These are phyloP conservation scores for Suillus cothurnatus DNA, from an alignment of 768 basidiomycete species.

Conservation along the genomic window DNA sequence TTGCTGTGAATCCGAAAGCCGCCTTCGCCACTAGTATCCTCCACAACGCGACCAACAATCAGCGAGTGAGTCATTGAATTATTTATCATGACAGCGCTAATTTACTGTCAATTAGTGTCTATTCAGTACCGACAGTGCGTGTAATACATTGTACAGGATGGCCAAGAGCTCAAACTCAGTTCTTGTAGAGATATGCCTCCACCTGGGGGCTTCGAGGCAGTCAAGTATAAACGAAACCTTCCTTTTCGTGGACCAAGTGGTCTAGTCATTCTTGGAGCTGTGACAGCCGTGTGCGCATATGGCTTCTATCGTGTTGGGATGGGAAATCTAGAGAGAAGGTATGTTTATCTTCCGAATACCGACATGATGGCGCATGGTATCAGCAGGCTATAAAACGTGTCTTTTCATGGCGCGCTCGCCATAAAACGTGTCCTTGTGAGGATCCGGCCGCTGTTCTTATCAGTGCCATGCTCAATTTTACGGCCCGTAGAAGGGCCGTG, in stretches of 20 bases:
- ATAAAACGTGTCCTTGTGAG: conserved; percentile 66
- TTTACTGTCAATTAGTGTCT: conserved; percentile 19
- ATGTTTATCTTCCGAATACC: conserved; percentile 40
- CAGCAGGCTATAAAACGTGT: conserved; percentile 75
- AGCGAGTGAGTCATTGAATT: conserved; percentile 6
- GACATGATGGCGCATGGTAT: conserved; percentile 32
- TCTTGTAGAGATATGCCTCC: conserved; percentile 90
- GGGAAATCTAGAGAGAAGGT: conserved; percentile 94
- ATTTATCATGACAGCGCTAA: not conserved
- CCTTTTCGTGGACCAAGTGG: conserved; percentile 88
- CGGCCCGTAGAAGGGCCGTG: conserved; percentile 48
- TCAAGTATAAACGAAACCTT: conserved; percentile 96
- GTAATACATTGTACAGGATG: conserved; percentile 14
- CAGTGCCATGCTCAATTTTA: conserved; percentile 34
- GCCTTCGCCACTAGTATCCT: not conserved
- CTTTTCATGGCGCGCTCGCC: conserved; percentile 54
- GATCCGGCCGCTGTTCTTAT: conserved; percentile 49
- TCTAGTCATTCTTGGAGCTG: conserved; percentile 81
- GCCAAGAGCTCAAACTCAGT: conserved; percentile 13
- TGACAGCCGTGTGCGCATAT: conserved; percentile 81
- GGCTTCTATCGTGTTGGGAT: conserved; percentile 91
- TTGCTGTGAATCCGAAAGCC: not conserved
- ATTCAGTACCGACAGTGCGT: conserved; percentile 32
- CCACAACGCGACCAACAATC: not conserved
- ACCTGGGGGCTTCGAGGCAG: conserved; percentile 84